phyloP scores from a whole-genome alignment of 495 filamentous ascomycete genomes.

The Penicillium cinerascens region DNA sequence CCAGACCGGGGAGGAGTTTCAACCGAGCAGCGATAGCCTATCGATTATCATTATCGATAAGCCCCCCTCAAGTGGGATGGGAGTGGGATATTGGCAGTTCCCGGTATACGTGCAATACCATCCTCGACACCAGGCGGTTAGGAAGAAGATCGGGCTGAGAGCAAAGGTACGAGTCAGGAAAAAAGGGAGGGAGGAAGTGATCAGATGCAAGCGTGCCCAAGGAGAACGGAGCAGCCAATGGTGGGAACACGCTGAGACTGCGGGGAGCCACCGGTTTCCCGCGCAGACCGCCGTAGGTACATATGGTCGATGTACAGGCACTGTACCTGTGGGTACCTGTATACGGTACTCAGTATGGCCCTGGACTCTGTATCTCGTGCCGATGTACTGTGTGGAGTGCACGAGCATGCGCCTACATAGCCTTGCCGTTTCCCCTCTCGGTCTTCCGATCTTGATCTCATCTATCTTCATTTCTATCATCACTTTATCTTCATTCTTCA shows the following conservation, averaged over 20 bases:
- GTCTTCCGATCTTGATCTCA: not conserved
- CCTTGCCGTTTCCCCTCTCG: not conserved
- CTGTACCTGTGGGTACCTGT: constrained; percentile 1
- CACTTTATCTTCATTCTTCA: constrained; percentile 26
- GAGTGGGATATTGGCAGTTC: not conserved
- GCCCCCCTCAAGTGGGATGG: not conserved
- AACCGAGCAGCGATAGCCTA: constrained; percentile 24
- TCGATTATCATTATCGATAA: constrained; percentile 28
- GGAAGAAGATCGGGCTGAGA: not conserved
- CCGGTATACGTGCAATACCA: not conserved
- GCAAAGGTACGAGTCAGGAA: not conserved
- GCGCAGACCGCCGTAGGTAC: constrained; percentile 35
- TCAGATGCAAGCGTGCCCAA: constrained; percentile 49
- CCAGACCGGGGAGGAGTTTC: constrained; percentile 8
- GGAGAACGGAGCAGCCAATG: constrained; percentile 46
- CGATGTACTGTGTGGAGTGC: not conserved
- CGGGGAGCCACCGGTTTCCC: constrained; percentile 23
- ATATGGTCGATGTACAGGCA: constrained; percentile 3
- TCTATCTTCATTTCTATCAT: not conserved
- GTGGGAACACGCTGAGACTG: constrained; percentile 9
- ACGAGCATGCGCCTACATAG: not conserved
- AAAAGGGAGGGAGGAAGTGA: constrained; percentile 6
- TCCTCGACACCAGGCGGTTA: too few relatives aligned
- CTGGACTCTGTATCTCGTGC: not conserved
- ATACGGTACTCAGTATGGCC: not conserved